phyloP scores from a whole-genome alignment of 1,139 yeast genomes.

The Magnusiomyces starmeri region DNA sequence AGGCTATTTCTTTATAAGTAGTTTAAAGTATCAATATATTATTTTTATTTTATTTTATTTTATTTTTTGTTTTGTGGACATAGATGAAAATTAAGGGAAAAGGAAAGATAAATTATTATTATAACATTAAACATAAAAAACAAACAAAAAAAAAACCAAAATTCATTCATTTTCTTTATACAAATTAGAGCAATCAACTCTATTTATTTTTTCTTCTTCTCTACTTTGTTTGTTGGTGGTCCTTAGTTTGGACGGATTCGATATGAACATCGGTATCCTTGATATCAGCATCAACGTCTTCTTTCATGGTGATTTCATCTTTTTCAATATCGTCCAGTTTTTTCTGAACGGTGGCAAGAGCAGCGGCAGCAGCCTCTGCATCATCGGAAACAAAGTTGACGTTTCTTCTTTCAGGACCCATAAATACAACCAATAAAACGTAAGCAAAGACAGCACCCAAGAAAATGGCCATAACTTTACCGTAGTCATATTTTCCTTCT shows the following conservation, averaged over 20 bases:
- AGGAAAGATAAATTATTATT: too few relatives aligned
- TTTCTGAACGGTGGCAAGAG: not conserved
- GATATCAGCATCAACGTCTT: too few relatives aligned
- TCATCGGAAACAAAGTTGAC: slow-evolving; percentile 24
- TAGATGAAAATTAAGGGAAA: too few relatives aligned
- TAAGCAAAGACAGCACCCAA: slow-evolving; percentile 71
- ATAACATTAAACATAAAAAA: too few relatives aligned
- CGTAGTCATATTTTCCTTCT: slow-evolving; percentile 40
- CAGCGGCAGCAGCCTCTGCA: not conserved
- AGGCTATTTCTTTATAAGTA: slow-evolving; percentile 52
- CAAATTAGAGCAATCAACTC: too few relatives aligned
- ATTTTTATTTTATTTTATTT: too few relatives aligned
- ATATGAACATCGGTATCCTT: too few relatives aligned
- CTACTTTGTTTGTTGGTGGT: not conserved
- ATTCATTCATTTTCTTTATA: too few relatives aligned
- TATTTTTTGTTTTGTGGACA: too few relatives aligned
- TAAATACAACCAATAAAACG: slow-evolving; percentile 47
- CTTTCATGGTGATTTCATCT: not conserved
- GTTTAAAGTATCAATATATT: too few relatives aligned
- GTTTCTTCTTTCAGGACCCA: slow-evolving; percentile 69
- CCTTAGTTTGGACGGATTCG: too few relatives aligned
- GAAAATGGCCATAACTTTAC: slow-evolving; percentile 73
- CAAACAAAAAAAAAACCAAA: not conserved
- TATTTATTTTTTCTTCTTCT: not conserved
- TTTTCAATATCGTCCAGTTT: slow-evolving; percentile 2